Base-by-base conservation (phyloP, 768 basidiomycete species). In the Termitomyces sp. region DNA sequence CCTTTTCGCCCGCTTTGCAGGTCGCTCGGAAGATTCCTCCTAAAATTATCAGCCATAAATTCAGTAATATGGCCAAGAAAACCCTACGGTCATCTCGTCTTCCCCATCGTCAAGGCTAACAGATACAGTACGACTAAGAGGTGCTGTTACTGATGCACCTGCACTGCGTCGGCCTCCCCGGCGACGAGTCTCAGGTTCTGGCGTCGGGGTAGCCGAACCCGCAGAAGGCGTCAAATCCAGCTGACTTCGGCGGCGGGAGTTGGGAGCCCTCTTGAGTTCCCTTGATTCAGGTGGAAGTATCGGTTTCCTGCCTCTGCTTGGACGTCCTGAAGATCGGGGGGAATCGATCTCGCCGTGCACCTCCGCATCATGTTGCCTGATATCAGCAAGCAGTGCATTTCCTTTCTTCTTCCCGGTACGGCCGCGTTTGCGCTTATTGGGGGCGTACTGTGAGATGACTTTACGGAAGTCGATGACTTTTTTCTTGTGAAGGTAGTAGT, bases 401-500 rank as follows among this genome's bases (percentile, higher is more conserved):
- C 90, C 88, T 72, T 89, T 91, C 73, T 86, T 85, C 73, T 88
- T 91, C 51, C 81, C 84, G 53, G 76, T 76, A 37, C 80, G 78
- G 30, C 82, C 73, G 51, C 86, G 78, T 63, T 79, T 81, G 42
- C 88, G 79, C 65, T 86, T 87, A 57, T 81, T 84, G 0, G 84
- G 81, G 14, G 82, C 86, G 60, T 82, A 80, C 62, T 80, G 81
- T 46, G 83, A 73, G 23, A 92, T 78, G 16, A 89, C 83, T 61
- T 85, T 83, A 55, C 90, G 83, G 72, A 94, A 95, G 71, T 94
- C 88, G 66, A 94, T 91, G 37, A 80, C 71, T 63, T 80, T 81
- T 73, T 94, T 93, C 79, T 98, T 98, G 74, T 94, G 91, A 50
- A 96, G 76, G 70, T 98, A 98, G 72, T 98, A 98, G 72, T 85